A percentile compares a stretch with the other conserved stretches of the same genome.
These are phyloP conservation scores for Acer yangbiense DNA, from an alignment of 345 rosid genomes.

Conservation along the genomic window DNA sequence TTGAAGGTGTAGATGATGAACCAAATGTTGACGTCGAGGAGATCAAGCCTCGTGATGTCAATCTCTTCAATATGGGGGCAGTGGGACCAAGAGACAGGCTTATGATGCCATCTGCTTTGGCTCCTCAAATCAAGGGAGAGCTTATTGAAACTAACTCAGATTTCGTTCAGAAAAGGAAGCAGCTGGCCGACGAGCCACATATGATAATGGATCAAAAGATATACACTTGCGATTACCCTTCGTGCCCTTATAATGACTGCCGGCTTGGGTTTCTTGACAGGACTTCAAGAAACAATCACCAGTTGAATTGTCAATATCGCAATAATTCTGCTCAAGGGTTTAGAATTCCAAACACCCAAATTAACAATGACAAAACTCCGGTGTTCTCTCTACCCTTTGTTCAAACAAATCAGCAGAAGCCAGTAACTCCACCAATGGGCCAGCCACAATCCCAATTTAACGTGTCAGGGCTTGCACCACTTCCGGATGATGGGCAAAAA, in stretches of 20 bases:
- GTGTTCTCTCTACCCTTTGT: slow-evolving; percentile 34
- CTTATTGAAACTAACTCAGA: slow-evolving; percentile 31
- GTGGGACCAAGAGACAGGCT: slow-evolving; percentile 29
- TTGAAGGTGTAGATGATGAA: slow-evolving; percentile 54
- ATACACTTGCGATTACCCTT: slow-evolving; percentile 57
- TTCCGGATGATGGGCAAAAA: slow-evolving; percentile 58
- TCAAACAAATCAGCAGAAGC: slow-evolving; percentile 33
- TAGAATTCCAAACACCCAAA: slow-evolving; percentile 43
- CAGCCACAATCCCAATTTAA: slow-evolving; percentile 25
- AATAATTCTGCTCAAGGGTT: slow-evolving; percentile 32
- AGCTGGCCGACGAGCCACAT: slow-evolving; percentile 30
- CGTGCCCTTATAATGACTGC: slow-evolving; percentile 57
- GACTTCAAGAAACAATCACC: slow-evolving; percentile 73
- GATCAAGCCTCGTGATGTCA: slow-evolving; percentile 44
- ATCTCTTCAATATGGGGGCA: slow-evolving; percentile 38
- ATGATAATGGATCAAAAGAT: slow-evolving; percentile 36
- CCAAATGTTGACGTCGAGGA: slow-evolving; percentile 40
- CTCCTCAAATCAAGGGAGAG: slow-evolving; percentile 62
- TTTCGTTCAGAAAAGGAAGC: slow-evolving; percentile 60
- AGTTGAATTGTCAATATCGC: slow-evolving; percentile 50
- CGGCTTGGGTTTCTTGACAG: slow-evolving; percentile 56
- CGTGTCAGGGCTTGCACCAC: slow-evolving; percentile 49
- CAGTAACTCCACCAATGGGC: slow-evolving; percentile 11
- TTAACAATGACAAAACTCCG: slow-evolving; percentile 25
- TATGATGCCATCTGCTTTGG: slow-evolving; percentile 30